Base-by-base conservation (phyloP, 345 rosid genomes). In the Eucalyptus globulus region DNA sequence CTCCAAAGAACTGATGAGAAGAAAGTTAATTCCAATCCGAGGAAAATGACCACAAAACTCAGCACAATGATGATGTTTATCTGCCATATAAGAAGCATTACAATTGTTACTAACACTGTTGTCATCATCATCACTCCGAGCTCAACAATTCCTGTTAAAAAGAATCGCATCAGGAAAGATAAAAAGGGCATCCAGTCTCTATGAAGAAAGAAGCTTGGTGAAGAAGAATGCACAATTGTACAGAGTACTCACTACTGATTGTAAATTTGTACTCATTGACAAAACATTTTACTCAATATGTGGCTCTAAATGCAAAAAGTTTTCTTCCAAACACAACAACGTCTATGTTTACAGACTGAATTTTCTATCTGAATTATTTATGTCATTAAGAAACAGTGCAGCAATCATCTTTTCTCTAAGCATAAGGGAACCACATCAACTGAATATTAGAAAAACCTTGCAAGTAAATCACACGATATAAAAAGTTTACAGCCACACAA, bases 1-100 rank as follows among this genome's bases (percentile, higher is more conserved):
- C 95, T 92, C 87, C 94, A 93, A 86, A 98, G 92, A 88, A 98
- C 97, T 45, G 99, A 98, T 72, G 99, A 96, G 93, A 98, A 94
- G 92, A 97, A 98, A 6, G 91, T 92, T 91, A 98, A 90, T 87
- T 98, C 99, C 87, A 98, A 89, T 87, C 99, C 99, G 11, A 97
- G 94, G 96, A 98, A 96, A 87, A 97, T 87, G 89, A 94, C 88
- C 87, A 88, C 90, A 91, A 97, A 98, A 90, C 94, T 95, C 88
- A 95, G 91, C 87, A 95, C 99, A 44, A 97, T 87, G 83, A 95
- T 85, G 91, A 98, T 98, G 92, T 98, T 97, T 90, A 96, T 98
- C 95, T 95, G 98, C 99, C 99, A 98, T 92, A 98, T 96, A 88
- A 98, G 99, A 92, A 98, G 99, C 99, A 98, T 98, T 89, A 98